A percentile compares a stretch with the other conserved stretches of the same genome.
phyloP scores from a whole-genome alignment of 331 rosid genomes.

The Quercus phellos region DNA sequence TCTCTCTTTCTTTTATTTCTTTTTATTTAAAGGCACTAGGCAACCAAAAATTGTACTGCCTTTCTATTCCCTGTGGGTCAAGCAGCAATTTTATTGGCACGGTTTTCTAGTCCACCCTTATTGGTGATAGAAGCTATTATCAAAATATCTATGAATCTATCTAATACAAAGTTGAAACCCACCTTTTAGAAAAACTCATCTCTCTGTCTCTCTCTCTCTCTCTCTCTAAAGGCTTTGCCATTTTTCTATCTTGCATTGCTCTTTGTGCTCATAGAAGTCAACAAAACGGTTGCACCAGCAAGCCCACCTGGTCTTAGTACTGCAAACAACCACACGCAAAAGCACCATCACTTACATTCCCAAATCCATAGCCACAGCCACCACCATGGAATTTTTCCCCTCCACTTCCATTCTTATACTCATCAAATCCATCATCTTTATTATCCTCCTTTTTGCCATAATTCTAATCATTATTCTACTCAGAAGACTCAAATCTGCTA shows the following conservation, averaged over 20 bases:
- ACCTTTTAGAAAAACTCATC: no score
- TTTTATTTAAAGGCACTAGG: no score
- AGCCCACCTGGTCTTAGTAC: conserved; percentile 22
- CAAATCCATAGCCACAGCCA: conserved; percentile 15
- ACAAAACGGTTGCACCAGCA: conserved; percentile 26
- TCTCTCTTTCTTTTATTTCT: no score
- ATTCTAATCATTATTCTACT: conserved; percentile 46
- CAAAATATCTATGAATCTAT: no score
- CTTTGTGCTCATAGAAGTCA: conserved; percentile 49
- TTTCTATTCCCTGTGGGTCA: conserved; percentile 8
- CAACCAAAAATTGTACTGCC: not conserved
- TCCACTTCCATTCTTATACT: conserved; percentile 50
- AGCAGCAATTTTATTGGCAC: conserved; percentile 18
- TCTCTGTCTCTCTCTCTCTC: no score
- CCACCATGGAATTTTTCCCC: conserved; percentile 37
- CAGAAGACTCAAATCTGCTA: conserved; percentile 51
- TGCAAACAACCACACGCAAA: conserved; percentile 25
- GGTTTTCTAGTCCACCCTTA: no score
- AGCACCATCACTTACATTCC: conserved; percentile 29
- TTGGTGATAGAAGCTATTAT: no score
- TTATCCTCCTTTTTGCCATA: conserved; percentile 38
- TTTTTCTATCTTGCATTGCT: no score
- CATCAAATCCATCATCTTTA: conserved; percentile 29
- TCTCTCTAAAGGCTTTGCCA: no score
- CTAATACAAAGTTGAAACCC: not conserved